Base-by-base conservation (phyloP, 768 basidiomycete species). In the Vishniacozyma victoriae region DNA sequence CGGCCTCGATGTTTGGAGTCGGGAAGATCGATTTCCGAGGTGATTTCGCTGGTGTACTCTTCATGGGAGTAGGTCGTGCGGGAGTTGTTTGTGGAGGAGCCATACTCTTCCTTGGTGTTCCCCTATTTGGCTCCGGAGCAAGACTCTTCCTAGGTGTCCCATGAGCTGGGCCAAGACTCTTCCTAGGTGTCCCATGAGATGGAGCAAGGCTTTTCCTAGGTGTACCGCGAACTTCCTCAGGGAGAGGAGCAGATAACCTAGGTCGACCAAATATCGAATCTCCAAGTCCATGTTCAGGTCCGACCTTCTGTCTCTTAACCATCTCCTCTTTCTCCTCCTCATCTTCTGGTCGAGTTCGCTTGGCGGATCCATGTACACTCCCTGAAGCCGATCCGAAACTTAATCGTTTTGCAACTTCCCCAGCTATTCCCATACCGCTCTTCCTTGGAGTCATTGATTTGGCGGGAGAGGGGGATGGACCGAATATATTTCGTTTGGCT, bases 371-470 rank as follows among this genome's bases (percentile, higher is more conserved):
- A n/a, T n/a, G n/a, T n/a, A 29, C 56, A 19, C 52, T 50, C 13
- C 35, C 33, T 7, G 56, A 52, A 15, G 55, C 46, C 20, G 67
- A 61, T 24, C 57, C 57, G 38, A 71, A 71, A 16, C 52, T 54
- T 9, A 71, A 47, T 1, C 67, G 62, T 46, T 71, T 68, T 35
- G 69, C 69, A 5, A 71, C 69, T 16, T 68, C 66, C n/a, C 52
- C 60, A 14, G 69, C 69, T 16, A 57, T 55, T 15, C 52, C 60
- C 41, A 67, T 54, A n/a, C 62, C 63, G 12, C 48, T 44, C 36
- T 55, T 62, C 22, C 50, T 46, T 1, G 68, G 62, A 2, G 64
- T 63, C 12, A 52, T 40, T 9, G 57, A 41, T 39, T 63, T 64
- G 50, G 24, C n/a, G 1, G 69, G 62, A 19, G 57, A 60, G 9